Base-by-base conservation (phyloP, 495 filamentous ascomycete genomes). In the Podospora appendiculata region DNA sequence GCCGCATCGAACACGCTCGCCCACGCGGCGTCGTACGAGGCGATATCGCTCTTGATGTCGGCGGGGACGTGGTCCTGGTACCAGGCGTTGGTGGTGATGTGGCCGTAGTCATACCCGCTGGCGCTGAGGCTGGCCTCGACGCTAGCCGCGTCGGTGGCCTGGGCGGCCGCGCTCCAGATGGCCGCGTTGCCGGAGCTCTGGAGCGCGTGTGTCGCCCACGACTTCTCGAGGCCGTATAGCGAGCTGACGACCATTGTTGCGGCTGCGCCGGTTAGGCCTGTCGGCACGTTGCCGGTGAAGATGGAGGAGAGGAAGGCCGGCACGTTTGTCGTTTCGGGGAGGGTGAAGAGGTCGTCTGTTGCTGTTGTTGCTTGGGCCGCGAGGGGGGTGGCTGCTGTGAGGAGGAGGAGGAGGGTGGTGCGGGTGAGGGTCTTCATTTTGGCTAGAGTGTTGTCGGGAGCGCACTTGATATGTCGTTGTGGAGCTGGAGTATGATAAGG, bases 21-120 rank as follows among this genome's bases (percentile, higher is more conserved):
- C 47, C 47, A 48, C 5, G 34, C 47, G 1, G n/a, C 4, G 16
- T 48, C 40, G 17, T 39, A 48, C 33, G 9, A 5, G 14, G 34
- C 47, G 17, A 48, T 40, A 19, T 48, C 47, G 16, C 34, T 48
- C 47, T 48, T 48, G 34, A 48, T 34, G 16, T 48, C 47, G 17
- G 17, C 33, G 36, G 47, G 47, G 9, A 48, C 47, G 10, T 39
- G 1, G 4, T 48, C 35, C 14, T 25, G 14, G 47, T 48, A 48
- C 47, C 47, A 48, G n/a, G 33, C 11, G n/a, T 48, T 16, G 16
- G 34, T 19, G 1, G 33, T 39, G 34, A 48, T 32, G 4, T 1
- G 1, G 34, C 14, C 34, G 33, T 39, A 48, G 14, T 40, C 14
- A 13, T 39, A 48, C 1, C 35, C 34, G 47, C 14, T 48, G 6